These are phyloP conservation scores for Periconia macrospinosa DNA, from an alignment of 2,329 filamentous ascomycete species.

Conservation along the genomic window DNA sequence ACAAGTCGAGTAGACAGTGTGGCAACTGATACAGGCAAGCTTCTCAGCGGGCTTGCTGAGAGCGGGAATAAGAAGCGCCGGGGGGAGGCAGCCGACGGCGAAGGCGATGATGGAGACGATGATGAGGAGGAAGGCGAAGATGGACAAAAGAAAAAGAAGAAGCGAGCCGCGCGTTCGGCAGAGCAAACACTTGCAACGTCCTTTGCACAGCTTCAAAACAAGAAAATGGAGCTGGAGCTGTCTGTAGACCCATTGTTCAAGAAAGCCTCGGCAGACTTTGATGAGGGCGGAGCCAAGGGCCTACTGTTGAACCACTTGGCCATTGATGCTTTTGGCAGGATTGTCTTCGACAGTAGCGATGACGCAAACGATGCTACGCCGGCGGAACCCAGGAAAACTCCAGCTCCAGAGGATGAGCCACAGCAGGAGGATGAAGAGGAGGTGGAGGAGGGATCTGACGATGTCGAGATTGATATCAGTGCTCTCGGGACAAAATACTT, in stretches of 20 bases:
- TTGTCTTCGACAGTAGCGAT: conserved; percentile 98
- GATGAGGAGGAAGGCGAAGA: conserved; percentile 66
- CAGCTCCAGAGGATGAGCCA: conserved; percentile 47
- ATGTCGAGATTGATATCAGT: conserved; percentile 77
- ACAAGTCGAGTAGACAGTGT: conserved; percentile 98
- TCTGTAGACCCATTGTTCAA: conserved; percentile 98
- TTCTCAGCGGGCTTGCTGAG: conserved; percentile 90
- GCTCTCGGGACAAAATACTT: conserved; percentile 81
- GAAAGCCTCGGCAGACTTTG: conserved; percentile 96
- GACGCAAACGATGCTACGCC: conserved; percentile 64
- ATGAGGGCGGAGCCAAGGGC: conserved; percentile 96
- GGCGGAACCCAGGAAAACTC: conserved; percentile 48
- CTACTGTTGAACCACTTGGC: conserved; percentile 94
- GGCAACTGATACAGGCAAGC: conserved; percentile 92
- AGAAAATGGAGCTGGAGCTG: conserved; percentile 97
- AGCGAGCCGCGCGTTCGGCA: conserved; percentile 80
- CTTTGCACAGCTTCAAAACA: conserved; percentile 85
- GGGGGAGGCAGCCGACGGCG: conserved; percentile 37
- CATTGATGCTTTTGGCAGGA: conserved; percentile 87
- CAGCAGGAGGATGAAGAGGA: conserved; percentile 43
- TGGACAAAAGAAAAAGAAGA: conserved; percentile 65
- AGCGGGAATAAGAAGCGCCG: conserved; percentile 65
- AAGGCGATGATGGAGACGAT: conserved; percentile 56
- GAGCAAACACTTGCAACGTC: conserved; percentile 91
- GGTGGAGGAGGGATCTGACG: conserved; percentile 50